Percentiles rank a stretch among this genome's conserved stretches.
phyloP scores from a whole-genome alignment of 148 eudicot genomes.

The Heliamphora exappendiculata region DNA sequence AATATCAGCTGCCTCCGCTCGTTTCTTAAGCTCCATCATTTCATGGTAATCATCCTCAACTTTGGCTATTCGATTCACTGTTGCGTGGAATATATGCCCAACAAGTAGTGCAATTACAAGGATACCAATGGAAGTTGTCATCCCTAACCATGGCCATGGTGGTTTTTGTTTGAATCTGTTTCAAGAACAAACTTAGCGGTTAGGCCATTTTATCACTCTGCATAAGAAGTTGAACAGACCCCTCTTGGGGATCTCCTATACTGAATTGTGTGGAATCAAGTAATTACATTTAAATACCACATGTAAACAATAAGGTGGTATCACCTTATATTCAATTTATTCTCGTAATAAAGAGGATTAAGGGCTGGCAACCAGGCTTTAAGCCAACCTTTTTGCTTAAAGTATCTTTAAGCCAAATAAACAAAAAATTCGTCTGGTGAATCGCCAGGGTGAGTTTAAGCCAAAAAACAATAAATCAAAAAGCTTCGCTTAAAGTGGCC shows the following conservation, averaged over 20 bases:
- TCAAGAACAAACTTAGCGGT: constrained; percentile 3
- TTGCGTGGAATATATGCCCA: constrained; percentile 71
- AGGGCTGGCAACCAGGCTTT: too few relatives aligned
- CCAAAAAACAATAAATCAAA: too few relatives aligned
- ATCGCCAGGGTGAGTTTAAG: too few relatives aligned
- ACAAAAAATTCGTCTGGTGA: too few relatives aligned
- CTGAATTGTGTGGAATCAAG: not conserved
- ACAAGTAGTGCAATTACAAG: constrained; percentile 66
- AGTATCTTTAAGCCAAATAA: too few relatives aligned
- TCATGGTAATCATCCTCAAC: constrained; percentile 75
- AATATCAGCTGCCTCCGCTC: constrained; percentile 92
- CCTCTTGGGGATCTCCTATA: not conserved
- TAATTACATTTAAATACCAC: too few relatives aligned
- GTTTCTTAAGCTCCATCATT: constrained; percentile 79
- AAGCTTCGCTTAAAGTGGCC: too few relatives aligned
- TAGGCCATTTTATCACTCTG: not conserved
- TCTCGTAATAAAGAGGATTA: not conserved
- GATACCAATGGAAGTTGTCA: constrained; percentile 43
- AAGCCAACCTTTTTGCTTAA: too few relatives aligned
- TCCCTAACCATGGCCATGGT: constrained; percentile 76
- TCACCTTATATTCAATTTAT: too few relatives aligned
- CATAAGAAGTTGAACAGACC: not conserved
- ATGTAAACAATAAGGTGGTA: too few relatives aligned
- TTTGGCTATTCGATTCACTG: constrained; percentile 67
- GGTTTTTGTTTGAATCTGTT: constrained; percentile 82